These are phyloP conservation scores for Hygrophila difformis DNA, from an alignment of 257 asterid species.

Conservation along the genomic window DNA sequence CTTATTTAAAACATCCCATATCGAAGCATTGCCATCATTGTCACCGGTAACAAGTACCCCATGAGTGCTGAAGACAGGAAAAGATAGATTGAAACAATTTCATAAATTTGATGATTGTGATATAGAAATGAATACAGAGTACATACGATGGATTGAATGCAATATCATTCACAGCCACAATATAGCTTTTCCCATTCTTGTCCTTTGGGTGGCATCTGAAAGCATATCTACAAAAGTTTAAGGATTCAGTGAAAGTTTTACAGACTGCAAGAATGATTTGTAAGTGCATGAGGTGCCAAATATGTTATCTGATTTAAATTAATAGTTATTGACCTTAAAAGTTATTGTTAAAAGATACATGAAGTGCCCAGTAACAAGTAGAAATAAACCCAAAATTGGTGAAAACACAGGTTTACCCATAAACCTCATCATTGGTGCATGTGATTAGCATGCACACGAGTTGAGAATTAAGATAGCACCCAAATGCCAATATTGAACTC, in stretches of 20 bases:
- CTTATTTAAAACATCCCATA: conserved; percentile 69
- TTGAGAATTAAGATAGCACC: not conserved
- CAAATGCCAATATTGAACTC: conserved; percentile 2
- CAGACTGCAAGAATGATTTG: too few relatives aligned
- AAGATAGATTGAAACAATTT: conserved; percentile 4
- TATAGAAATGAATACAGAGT: conserved; percentile 8
- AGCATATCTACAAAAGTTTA: conserved; percentile 51
- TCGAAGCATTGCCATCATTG: conserved; percentile 55
- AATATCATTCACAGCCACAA: conserved; percentile 70
- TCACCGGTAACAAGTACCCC: conserved; percentile 72
- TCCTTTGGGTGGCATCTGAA: conserved; percentile 77
- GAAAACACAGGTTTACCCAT: not conserved
- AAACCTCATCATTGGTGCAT: conserved; percentile 1
- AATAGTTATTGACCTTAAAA: not conserved
- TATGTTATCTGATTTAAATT: not conserved
- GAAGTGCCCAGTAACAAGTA: conserved; percentile 3
- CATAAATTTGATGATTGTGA: conserved; percentile 13
- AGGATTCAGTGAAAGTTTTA: not conserved
- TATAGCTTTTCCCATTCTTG: conserved; percentile 41
- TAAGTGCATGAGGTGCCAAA: conserved; percentile 2
- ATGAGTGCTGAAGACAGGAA: conserved; percentile 32
- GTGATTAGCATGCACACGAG: too few relatives aligned
- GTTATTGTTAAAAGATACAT: not conserved
- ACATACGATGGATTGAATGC: conserved; percentile 73
- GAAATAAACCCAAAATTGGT: conserved; percentile 1